These are phyloP conservation scores for Gamarada debralockiae DNA, from an alignment of 495 filamentous ascomycete species.

Conservation along the genomic window DNA sequence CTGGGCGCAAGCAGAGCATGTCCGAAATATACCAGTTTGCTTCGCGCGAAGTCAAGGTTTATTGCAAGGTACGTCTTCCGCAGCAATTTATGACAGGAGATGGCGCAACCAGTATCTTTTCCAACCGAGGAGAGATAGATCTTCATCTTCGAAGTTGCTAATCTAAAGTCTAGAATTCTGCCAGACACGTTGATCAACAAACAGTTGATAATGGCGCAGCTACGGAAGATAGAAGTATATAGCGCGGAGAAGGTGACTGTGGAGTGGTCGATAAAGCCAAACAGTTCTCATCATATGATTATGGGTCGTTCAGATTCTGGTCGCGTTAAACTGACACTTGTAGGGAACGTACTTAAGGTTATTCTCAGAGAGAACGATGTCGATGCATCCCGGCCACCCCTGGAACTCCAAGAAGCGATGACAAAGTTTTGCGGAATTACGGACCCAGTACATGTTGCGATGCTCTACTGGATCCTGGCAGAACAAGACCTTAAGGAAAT, in stretches of 20 bases:
- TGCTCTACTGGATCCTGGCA: not conserved
- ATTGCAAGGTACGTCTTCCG: not conserved
- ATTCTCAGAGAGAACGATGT: not conserved
- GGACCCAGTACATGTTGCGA: not conserved
- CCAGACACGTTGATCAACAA: not conserved
- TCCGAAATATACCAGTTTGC: not conserved
- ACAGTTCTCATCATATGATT: not conserved
- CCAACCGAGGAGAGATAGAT: too few species aligned
- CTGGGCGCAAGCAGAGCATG: not conserved
- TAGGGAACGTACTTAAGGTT: not conserved
- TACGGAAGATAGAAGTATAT: not conserved
- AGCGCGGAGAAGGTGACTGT: not conserved
- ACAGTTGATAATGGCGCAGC: not conserved
- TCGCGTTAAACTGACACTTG: not conserved
- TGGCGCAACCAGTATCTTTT: too few species aligned
- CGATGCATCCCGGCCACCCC: not conserved
- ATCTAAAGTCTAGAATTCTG: not conserved
- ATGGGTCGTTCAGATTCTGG: not conserved
- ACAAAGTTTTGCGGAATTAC: not conserved
- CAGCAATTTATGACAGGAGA: too few species aligned
- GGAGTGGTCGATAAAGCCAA: too few species aligned
- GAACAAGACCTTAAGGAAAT: not conserved
- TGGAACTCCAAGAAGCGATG: not conserved
- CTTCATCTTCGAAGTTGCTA: not conserved
- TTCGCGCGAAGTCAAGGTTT: not conserved